These are phyloP conservation scores for Trichosporon sp. DNA, from an alignment of 1,284 basidiomycete species.

Conservation along the genomic window DNA sequence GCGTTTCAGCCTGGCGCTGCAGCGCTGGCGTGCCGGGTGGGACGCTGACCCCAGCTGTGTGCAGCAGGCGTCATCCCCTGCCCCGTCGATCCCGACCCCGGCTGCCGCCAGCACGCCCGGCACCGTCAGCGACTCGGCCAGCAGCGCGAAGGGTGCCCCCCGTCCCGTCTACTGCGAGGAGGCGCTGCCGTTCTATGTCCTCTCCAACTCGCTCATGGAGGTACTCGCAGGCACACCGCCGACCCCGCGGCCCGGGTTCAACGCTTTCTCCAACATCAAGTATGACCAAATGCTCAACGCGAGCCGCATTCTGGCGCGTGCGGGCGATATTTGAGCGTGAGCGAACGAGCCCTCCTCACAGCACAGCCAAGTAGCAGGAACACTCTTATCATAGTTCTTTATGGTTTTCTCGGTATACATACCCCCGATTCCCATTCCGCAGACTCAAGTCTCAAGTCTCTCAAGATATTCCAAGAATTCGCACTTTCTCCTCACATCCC, in stretches of 20 bases:
- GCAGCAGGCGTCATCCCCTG: slow-evolving; percentile 15
- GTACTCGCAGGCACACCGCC: slow-evolving; percentile 43
- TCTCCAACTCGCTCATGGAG: slow-evolving; percentile 49
- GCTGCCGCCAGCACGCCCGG: slow-evolving; percentile 14
- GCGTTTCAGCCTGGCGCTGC: slow-evolving; percentile 47
- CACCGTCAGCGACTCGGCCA: slow-evolving; percentile 16
- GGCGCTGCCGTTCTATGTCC: slow-evolving; percentile 59
- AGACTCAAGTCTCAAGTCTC: not conserved
- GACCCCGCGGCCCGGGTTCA: slow-evolving; percentile 38
- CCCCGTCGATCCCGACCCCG: not conserved
- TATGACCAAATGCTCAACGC: slow-evolving; percentile 54
- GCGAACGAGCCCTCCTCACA: not conserved
- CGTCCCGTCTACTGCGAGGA: slow-evolving; percentile 52
- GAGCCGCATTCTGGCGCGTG: slow-evolving; percentile 47
- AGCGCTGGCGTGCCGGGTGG: slow-evolving; percentile 59
- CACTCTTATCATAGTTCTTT: not conserved
- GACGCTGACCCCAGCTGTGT: slow-evolving; percentile 56
- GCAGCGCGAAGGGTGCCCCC: slow-evolving; percentile 22
- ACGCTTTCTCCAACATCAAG: slow-evolving; percentile 44
- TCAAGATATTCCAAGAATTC: not conserved
- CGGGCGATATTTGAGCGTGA: slow-evolving; percentile 10
- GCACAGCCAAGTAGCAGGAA: not conserved
- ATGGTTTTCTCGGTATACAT: slow-evolving; percentile 9
- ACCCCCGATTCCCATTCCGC: not conserved
- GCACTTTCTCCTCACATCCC: not conserved